Percentiles rank a stretch among this genome's conserved stretches.
Conservation (phyloP, 2,329 filamentous ascomycete genomes). For the Thielaviopsis euricoi region DNA sequence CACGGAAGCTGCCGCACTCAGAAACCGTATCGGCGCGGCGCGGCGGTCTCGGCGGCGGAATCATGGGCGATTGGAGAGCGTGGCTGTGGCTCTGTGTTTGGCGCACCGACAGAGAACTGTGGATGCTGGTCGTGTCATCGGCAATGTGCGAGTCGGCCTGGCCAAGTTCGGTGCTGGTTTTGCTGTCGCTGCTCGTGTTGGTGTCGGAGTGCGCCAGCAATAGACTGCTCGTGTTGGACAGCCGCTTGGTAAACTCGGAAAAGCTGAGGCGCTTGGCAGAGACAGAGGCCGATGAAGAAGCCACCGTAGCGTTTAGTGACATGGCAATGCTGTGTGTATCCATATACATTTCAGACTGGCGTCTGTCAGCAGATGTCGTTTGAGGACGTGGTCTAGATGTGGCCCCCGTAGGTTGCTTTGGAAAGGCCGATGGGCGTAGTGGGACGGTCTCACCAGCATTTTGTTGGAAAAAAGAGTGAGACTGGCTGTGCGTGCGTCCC, state of each 20-base stretch:
- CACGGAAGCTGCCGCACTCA: background rate
- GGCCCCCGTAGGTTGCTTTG: background rate
- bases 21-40: constrained; percentile 4
- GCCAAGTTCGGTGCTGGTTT: constrained; percentile 4
- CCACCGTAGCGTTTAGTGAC: background rate
- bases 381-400: background rate
- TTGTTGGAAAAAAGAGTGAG: constrained; percentile 11
- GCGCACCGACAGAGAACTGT: background rate
- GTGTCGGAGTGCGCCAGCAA: constrained; percentile 42
- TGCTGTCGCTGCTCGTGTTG: constrained; percentile 26
- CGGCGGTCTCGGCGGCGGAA: constrained; percentile 7
- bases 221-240: constrained; percentile 44
- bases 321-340: constrained; percentile 1
- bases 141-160: constrained; percentile 3
- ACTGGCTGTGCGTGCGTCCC: constrained; percentile 12
- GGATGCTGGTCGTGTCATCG: background rate
- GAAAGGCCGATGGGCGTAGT: constrained; percentile 10
- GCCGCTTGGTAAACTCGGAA: constrained; percentile 41
- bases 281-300: background rate
- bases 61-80: background rate
- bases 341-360: constrained; percentile 10
- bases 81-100: background rate
- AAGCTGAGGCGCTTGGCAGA: constrained; percentile 44
- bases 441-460: constrained; percentile 2
- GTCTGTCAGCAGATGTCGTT: constrained; percentile 21